Base-by-base conservation (phyloP, 305 asterid genomes). In the Solanum aculeatissimum region DNA sequence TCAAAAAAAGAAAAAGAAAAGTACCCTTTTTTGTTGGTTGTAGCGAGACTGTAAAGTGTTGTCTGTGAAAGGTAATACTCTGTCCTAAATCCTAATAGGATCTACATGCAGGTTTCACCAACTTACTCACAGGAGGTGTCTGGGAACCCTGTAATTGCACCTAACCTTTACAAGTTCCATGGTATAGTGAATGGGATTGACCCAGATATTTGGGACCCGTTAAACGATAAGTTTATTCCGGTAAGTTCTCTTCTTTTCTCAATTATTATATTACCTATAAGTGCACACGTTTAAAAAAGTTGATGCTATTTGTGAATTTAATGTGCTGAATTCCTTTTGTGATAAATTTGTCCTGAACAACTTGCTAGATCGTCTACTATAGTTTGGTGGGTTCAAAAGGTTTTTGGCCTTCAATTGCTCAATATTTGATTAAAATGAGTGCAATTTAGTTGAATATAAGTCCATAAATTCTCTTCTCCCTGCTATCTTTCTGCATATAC, bases 191-290 rank as follows among this genome's bases (percentile, higher is more conserved):
- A 97, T 89, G 99, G 99, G 86, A 97, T 97, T 87, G 99, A 97
- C 87, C 97, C 97, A 21, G 99, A 97, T 88, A 95, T 97, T 43
- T 97, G 99, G 99, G 99, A 97, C 83, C 99, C 99, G 25, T 97
- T 87, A 60, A 95, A 95, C 75, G 99, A 97, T 89, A 93, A 92
- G 85, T 93, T 92, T 88, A 84, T 97, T 84, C 99, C 99, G 62
- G 99, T 95, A 87, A 92, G 99, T 89, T 75, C 85, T 86, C 42
- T 80, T 23, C 35, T 83, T 77, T 84, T 45, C 54, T 81, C 21
- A 60, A 58, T 75, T 87, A 21, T 47, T 84, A 78, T 77, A 29
- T 51, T n/a, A 16, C 47, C 14, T 69, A 69, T 19, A 83, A 58
- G 35, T 83, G 81, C 74, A 55, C 66, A 47, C 40, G 13, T 35